Evolutionary conservation across 768 basidiomycete species (phyloP), one percentile per base, ranked within the genome.

Genomic region (Tulasnella sp.): DNA sequence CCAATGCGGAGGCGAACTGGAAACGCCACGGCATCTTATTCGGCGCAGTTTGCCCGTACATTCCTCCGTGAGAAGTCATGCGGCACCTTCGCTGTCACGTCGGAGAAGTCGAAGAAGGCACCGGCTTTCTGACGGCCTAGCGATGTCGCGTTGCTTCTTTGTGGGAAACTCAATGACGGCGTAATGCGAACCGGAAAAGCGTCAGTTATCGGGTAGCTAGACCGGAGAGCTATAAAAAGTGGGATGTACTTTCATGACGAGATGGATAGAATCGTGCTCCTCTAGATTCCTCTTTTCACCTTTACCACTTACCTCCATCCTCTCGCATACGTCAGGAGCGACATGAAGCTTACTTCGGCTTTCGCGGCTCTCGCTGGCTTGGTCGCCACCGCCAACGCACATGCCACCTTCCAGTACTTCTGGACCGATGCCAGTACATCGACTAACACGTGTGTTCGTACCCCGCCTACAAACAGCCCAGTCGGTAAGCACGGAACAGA

Each of bases 391-490:
- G 76, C 86, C 73, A 86, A 87, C 34, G 89, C 89, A 9, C 89
- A 90, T 83, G 88, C 89, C 44, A 90, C 89, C 9, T 90, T 88
- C 86, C 89, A 90, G 83, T 86, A 89, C 81, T 82, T 90, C 74
- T 90, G 90, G 89, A 16, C 37, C 42, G 89, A 89, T 77, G 87
- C 86, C 77, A 87, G 88, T 41, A 89, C 90, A 82, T 87, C 87
- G 80, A 89, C 88, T 72, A 85, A 83, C 41, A 87, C 87, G 73
- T 90, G 89, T 83, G 88, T 88, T 42, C 88, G 90, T 46, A 80
- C 85, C 28, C 89, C 89, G 3, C 82, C 82, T 24, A 88, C 86
- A 83, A 90, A 90, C 85, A 86, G 83, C 40, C 90, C 90, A 9
- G 88, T 90, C 44, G 72, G 79, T 54, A n/a, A 22, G 58, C 24